Conservation (phyloP, 2,329 filamentous ascomycete genomes). For the Colletotrichum sp. region DNA sequence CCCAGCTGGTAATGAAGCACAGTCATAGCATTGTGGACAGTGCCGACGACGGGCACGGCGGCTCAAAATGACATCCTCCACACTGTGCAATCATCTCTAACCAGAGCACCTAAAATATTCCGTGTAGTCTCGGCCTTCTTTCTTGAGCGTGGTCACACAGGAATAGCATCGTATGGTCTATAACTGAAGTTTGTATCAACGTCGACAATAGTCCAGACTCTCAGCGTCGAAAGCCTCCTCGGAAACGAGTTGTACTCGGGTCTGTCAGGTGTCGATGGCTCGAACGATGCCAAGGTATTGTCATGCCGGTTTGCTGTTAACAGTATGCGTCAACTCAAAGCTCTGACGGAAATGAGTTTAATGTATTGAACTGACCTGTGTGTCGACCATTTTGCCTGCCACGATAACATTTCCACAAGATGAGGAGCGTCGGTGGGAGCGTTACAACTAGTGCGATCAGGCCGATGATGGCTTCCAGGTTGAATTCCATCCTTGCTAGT, state of each 20-base stretch:
- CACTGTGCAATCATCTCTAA: rapidly evolving
- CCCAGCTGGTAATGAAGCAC: rapidly evolving
- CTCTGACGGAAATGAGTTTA: rapidly evolving
- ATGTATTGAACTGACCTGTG: neutral
- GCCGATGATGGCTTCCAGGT: neutral
- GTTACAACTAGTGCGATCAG: neutral
- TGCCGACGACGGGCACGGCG: rapidly evolving
- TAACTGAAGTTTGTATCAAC: neutral
- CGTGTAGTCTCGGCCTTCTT: neutral
- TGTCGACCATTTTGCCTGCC: neutral
- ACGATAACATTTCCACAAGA: neutral
- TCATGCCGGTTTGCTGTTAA: neutral
- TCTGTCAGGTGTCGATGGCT: neutral
- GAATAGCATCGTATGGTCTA: neutral
- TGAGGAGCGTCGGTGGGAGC: rapidly evolving
- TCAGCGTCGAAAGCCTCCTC: neutral
- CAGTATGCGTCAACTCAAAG: rapidly evolving
- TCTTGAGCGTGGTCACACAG: rapidly evolving
- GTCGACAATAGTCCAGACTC: neutral
- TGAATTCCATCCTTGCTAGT: rapidly evolving
- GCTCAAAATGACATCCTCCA: rapidly evolving
- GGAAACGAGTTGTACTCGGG: neutral
- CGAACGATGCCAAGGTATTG: rapidly evolving
- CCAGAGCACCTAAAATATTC: neutral
- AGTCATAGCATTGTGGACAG: rapidly evolving